phyloP scores from a whole-genome alignment of 2,329 filamentous ascomycete species.

The Laburnicola sp. region DNA sequence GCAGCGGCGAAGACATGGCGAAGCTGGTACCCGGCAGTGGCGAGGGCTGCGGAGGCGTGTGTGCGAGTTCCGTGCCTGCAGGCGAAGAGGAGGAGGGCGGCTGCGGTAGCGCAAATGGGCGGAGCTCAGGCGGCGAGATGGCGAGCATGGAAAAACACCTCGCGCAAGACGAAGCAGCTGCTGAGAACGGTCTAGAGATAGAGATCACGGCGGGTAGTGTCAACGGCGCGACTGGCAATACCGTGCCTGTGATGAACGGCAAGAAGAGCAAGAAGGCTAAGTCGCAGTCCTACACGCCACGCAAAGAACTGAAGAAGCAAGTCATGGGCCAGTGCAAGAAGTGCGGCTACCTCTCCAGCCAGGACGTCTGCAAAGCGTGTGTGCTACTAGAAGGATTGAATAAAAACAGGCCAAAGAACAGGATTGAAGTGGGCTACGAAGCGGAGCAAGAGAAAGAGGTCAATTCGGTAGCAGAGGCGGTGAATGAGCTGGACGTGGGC shows the following conservation, averaged over 20 bases:
- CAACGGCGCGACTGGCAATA: slow-evolving; percentile 44
- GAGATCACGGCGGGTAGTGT: slow-evolving; percentile 58
- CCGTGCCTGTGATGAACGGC: slow-evolving; percentile 17
- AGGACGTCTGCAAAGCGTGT: slow-evolving; percentile 92
- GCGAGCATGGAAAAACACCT: slow-evolving; percentile 76
- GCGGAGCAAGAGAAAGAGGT: slow-evolving; percentile 18
- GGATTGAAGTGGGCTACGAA: slow-evolving; percentile 36
- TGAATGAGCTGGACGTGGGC: slow-evolving; percentile 27
- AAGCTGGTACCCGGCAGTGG: slow-evolving; percentile 68
- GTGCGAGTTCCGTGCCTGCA: slow-evolving; percentile 38
- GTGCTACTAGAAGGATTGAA: slow-evolving; percentile 87
- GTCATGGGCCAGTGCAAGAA: slow-evolving; percentile 79
- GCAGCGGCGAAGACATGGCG: slow-evolving; percentile 95
- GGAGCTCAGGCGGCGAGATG: slow-evolving; percentile 74
- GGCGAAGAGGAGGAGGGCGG: slow-evolving; percentile 67
- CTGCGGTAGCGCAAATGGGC: slow-evolving; percentile 72
- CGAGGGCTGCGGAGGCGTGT: slow-evolving; percentile 39
- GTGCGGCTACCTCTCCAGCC: slow-evolving; percentile 95
- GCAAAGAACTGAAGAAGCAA: slow-evolving; percentile 56
- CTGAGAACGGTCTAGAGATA: slow-evolving; percentile 61
- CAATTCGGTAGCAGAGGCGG: slow-evolving; percentile 9
- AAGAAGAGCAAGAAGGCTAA: slow-evolving; percentile 31
- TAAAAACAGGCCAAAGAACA: slow-evolving; percentile 60
- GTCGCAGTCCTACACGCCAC: slow-evolving; percentile 18
- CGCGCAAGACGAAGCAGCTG: slow-evolving; percentile 64